phyloP scores from a whole-genome alignment of 176 grass and related monocot species.

The Aegilops sharonensis region DNA sequence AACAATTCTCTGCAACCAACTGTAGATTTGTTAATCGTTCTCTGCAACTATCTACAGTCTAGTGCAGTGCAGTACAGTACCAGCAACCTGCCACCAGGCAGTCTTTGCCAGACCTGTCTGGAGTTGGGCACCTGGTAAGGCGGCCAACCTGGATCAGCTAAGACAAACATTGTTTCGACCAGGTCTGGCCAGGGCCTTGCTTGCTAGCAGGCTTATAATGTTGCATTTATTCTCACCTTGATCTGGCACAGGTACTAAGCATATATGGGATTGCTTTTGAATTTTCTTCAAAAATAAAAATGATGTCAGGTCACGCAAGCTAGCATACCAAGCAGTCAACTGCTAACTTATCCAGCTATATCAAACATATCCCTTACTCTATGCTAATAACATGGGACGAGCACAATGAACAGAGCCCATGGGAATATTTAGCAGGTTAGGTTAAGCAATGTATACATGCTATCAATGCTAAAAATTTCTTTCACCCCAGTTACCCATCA shows the following conservation, averaged over 20 bases:
- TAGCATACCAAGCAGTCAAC: not conserved
- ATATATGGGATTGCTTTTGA: not conserved
- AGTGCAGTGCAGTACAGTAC: not conserved
- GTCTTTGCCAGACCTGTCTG: not conserved
- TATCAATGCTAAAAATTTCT: not conserved
- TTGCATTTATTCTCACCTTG: not conserved
- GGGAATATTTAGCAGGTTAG: not conserved
- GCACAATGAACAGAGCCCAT: not conserved
- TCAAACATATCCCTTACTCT: not conserved
- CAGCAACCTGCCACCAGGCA: not conserved
- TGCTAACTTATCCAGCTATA: not conserved
- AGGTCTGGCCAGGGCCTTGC: constrained; percentile 1
- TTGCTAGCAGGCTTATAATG: constrained; percentile 6
- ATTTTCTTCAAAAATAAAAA: constrained; percentile 19
- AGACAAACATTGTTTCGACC: not conserved
- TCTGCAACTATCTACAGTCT: not conserved
- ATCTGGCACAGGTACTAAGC: not conserved
- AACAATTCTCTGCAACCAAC: constrained; percentile 11
- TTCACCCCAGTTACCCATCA: not conserved
- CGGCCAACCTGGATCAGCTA: not conserved
- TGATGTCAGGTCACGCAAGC: not conserved
- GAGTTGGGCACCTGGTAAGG: not conserved
- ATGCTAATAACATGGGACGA: not conserved
- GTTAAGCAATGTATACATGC: constrained; percentile 14
- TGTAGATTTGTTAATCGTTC: constrained; percentile 10